Evolutionary conservation across 257 asterid species (phyloP), one percentile per base, ranked within the genome.

Genomic region (Nicotiana obtusifolia): DNA sequence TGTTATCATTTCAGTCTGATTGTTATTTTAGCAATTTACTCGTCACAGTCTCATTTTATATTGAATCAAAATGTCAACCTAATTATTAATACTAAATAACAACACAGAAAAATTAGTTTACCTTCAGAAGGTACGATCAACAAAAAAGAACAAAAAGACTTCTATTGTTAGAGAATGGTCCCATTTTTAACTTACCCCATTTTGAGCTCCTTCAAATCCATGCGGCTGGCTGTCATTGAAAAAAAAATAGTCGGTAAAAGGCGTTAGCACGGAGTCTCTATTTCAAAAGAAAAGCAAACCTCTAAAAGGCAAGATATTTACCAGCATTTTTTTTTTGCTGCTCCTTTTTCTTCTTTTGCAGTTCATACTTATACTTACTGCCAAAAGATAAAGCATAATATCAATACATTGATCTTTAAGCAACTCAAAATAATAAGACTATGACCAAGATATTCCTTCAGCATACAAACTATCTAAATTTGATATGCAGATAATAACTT

Each of bases 171-270:
- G 11, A 19, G 62, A n/a, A n/a, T n/a, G n/a, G n/a, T n/a, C n/a
- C n/a, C n/a, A n/a, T n/a, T n/a, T n/a, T n/a, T n/a, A n/a, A n/a
- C 92, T 90, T 86, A 96, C 99, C 99, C 99, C 99, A 94, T 92
- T 88, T 96, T 96, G 86, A 96, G 92, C 89, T 96, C 99, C 91
- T 96, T 96, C 93, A 92, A 66, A 89, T 93, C 99, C 98, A 92
- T 89, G 68, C 98, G 99, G 67, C 81, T 84, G 80, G 97, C 99
- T 96, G 94, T 83, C 85, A 87, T 82, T 87, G 65, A 86, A 88
- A 67, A 66, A 64, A 84, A 41, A 67, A 84, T 82, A 11, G 56
- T 87, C 67, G 83, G 85, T 82, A 30, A 84, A 82, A 82, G 54
- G 62, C 30, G 52, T 60, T 60, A 20, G 0, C 13, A 69, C 1